phyloP scores from a whole-genome alignment of 2,329 filamentous ascomycete genomes.

The Aspergillus clavatus region DNA sequence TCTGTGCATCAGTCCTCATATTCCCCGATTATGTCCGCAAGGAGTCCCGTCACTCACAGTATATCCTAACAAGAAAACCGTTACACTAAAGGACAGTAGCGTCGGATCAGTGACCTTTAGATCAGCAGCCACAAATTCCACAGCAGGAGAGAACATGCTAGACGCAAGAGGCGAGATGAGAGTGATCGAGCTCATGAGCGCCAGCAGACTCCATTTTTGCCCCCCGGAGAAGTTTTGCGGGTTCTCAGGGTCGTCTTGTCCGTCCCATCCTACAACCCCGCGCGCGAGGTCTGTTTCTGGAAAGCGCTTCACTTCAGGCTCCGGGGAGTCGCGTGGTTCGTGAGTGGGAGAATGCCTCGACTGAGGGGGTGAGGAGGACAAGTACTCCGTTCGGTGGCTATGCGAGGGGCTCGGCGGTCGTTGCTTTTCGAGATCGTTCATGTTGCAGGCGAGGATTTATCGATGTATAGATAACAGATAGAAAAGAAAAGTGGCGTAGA shows the following conservation, averaged over 20 bases:
- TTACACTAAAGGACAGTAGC: slow-evolving; percentile 27
- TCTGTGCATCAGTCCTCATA: neutral
- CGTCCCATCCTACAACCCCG: slow-evolving; percentile 58
- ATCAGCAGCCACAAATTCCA: slow-evolving; percentile 20
- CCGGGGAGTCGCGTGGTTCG: neutral
- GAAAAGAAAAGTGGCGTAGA: neutral
- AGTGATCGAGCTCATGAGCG: slow-evolving; percentile 26
- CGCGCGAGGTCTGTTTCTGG: slow-evolving; percentile 49
- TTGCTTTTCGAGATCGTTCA: neutral
- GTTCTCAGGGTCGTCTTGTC: slow-evolving; percentile 53
- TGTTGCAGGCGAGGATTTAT: too few species aligned
- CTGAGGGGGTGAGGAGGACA: neutral
- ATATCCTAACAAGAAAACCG: slow-evolving; percentile 29
- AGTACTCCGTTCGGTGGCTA: neutral
- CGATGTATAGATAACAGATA: neutral
- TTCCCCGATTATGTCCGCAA: too few species aligned
- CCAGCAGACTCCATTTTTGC: slow-evolving; percentile 25
- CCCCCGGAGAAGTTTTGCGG: slow-evolving; percentile 49
- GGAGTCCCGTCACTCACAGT: slow-evolving; percentile 16
- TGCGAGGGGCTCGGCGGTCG: neutral
- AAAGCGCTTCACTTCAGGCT: slow-evolving; percentile 5
- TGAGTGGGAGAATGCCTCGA: neutral
- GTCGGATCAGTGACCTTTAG: slow-evolving; percentile 20
- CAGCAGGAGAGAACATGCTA: slow-evolving; percentile 30
- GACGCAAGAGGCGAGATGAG: slow-evolving; percentile 31